Base-by-base conservation (phyloP, 1,284 basidiomycete genomes). In the Trichosporon sp. region DNA sequence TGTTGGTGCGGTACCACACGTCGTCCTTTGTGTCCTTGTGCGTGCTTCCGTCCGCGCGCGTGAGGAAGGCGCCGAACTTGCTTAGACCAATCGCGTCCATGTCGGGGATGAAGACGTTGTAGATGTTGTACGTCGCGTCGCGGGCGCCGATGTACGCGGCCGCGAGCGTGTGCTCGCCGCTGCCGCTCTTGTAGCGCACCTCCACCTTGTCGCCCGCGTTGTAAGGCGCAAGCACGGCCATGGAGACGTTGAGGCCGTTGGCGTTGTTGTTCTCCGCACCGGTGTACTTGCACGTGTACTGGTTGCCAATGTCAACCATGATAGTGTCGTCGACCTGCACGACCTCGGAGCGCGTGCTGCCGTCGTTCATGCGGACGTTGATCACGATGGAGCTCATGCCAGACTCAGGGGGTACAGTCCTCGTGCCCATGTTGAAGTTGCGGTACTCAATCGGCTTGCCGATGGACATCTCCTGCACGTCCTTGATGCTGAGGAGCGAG, bases 161-260 rank as follows among this genome's bases (percentile, higher is more conserved):
- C 2, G 46, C 26, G 26, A 73, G 37, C 3, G 68, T 37, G 5
- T 65, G 35, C 4, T 38, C 26, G 16, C 68, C 68, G 1, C 67
- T 68, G 6, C 31, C 54, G 11, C 35, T 48, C 26, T 67, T 46
- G 64, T 51, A 71, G 43, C 68, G 35, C 32, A 73, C 26, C 31
- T 69, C 69, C 5, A 72, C 71, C 40, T 71, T 70, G 65, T 73
- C 70, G 16, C 8, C 59, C 4, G 54, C 26, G 46, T 68, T 65
- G 65, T 70, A 70, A 4, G 68, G 68, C 26, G 66, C 68, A 46
- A 68, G 68, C n/a, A 73, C 71, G 26, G 32, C 56, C 43, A 68
- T 35, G 19, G 71, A 70, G 38, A 73, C 26, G 69, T 73, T 73
- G n/a, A 73, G 46, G 11, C 69, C 71, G 48, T 35, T 48, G 1